Conservation (phyloP, 2,329 filamentous ascomycete genomes). For the Pestalotiopsis sp. region DNA sequence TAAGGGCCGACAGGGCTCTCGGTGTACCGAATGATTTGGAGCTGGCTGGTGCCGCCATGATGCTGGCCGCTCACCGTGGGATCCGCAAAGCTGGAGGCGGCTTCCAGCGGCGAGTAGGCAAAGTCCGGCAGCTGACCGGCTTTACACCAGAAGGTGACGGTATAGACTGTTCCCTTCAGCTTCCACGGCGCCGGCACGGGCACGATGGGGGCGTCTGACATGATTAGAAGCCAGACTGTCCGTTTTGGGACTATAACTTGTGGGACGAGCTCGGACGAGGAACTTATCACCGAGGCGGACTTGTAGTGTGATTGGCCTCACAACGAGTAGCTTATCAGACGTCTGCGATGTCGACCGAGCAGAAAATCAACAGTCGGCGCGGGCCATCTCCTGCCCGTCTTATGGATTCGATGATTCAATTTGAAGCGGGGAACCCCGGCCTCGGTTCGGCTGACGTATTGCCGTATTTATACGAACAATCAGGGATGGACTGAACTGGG, state of each 20-base stretch:
- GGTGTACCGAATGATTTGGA: conserved; percentile 52
- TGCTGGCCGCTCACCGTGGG: conserved; percentile 33
- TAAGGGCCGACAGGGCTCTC: conserved; percentile 54
- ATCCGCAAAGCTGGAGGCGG: conserved; percentile 36
- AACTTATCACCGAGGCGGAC: background rate
- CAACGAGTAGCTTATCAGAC: background rate
- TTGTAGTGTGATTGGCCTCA: background rate
- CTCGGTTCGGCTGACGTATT: background rate
- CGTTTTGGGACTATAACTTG: too few relatives aligned
- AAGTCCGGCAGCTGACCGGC: conserved; percentile 34
- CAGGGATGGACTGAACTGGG: background rate
- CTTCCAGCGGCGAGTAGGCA: conserved; percentile 49
- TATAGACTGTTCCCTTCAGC: conserved; percentile 44
- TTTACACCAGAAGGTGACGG: conserved; percentile 41
- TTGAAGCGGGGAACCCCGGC: background rate
- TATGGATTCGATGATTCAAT: background rate
- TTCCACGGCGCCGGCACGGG: conserved; percentile 41
- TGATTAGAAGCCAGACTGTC: background rate
- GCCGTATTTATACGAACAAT: background rate
- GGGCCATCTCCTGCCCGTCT: background rate
- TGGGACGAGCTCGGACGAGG: too few relatives aligned
- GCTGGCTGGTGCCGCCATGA: conserved; percentile 45
- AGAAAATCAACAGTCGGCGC: background rate
- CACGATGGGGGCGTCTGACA: conserved; percentile 19
- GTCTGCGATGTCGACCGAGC: background rate